Conservation (phyloP, 306 rosid genomes). For the Dryas drummondii region DNA sequence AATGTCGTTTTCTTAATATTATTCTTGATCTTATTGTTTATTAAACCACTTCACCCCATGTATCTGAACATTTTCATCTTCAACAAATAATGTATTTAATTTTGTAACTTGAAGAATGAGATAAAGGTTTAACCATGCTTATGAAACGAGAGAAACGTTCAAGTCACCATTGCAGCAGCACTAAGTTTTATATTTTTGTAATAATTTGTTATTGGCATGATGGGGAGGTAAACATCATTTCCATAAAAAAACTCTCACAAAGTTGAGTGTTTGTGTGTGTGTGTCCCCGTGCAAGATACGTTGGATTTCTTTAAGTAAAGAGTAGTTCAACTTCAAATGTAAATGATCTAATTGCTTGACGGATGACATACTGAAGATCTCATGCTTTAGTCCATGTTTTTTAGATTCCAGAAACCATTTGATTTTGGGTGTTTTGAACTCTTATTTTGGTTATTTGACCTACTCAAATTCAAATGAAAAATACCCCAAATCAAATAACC, state of each 20-base stretch:
- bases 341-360: slow-evolving; percentile 4
- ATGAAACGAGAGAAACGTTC: not conserved
- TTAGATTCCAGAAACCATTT: not conserved
- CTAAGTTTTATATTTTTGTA: not conserved
- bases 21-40: no score
- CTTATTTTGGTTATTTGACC: no score
- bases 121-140: not conserved
- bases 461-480: not conserved
- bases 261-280: not conserved
- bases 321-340: not conserved
- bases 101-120: no score
- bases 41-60: no score
- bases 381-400: not conserved
- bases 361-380: not conserved
- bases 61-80: slow-evolving; percentile 4
- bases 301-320: not conserved
- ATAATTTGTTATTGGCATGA: not conserved
- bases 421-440: no score
- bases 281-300: slow-evolving; percentile 9
- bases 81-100: no score
- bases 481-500: not conserved
- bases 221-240: not conserved
- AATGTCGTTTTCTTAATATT: no score
- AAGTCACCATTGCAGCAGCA: slow-evolving; percentile 7
- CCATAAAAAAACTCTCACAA: not conserved